Base-by-base conservation (phyloP, 495 filamentous ascomycete species). In the Hypoxylon fuscum region DNA sequence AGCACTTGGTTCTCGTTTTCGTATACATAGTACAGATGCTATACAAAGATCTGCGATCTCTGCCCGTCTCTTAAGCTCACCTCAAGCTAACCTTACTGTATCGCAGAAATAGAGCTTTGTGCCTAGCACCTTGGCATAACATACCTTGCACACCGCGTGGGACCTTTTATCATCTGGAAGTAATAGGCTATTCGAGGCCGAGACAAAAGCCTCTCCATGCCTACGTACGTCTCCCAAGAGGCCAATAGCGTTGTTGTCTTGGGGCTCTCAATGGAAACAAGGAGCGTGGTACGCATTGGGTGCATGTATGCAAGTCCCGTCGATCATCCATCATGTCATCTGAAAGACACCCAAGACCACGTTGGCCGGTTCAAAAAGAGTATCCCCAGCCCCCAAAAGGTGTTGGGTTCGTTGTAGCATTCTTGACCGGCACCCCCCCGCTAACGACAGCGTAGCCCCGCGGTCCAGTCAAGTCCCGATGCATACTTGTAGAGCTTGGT, bases 41-140 rank as follows among this genome's bases (percentile, higher is more conserved):
- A 27, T 38, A 37, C 31, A 23, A 22, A 21, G 47, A 52, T 59
- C 48, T 38, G 56, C 40, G 4, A 29, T 38, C 38, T 32, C n/a
- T n/a, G 15, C 46, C 47, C 23, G 27, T 43, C 29, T 31, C 10
- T 31, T 21, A 34, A 55, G 11, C 31, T 46, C 44, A 58, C 17
- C 22, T 32, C 35, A 21, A 37, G 4, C 20, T 5, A 44, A 55
- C 29, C 45, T 62, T 62, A 42, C 49, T 44, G 38, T 56, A 63
- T 29, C 44, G 32, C 21, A 20, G n/a, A 47, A 34, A 55, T 31
- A 25, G 34, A 55, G 1, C 15, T 48, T 5, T 47, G 43, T 29
- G 18, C 14, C 9, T 61, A 35, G 58, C 50, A 29, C 14, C 27
- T 41, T 51, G 29, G 43, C 40, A 2, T 42, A n/a, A 46, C 20